These are phyloP conservation scores for Fibroporia radiculosa DNA, from an alignment of 768 basidiomycete genomes.

Conservation along the genomic window DNA sequence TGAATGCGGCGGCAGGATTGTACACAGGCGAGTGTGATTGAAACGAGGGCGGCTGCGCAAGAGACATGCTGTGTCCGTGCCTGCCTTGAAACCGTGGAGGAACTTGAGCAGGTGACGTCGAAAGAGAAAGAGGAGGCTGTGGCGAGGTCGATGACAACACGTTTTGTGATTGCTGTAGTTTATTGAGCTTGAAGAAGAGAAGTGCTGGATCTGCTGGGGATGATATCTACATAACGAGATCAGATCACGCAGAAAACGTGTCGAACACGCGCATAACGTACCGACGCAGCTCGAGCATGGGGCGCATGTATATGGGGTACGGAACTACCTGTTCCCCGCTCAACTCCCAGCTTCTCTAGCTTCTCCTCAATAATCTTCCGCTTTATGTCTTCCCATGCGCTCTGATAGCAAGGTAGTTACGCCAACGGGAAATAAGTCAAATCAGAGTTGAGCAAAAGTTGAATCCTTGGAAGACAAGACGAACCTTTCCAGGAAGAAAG, in stretches of 20 bases:
- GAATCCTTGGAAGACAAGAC: conserved; percentile 8
- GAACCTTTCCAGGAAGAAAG: conserved; percentile 75
- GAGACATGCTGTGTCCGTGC: conserved; percentile 70
- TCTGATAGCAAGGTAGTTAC: conserved; percentile 29
- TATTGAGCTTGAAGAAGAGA: conserved; percentile 76
- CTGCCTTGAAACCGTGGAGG: conserved; percentile 39
- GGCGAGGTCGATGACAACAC: conserved; percentile 53
- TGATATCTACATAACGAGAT: conserved; percentile 51
- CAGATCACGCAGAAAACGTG: conserved; percentile 7
- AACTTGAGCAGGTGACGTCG: conserved; percentile 40
- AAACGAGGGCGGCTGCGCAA: conserved; percentile 50
- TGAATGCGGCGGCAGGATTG: conserved; percentile 37
- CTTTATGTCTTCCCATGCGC: conserved; percentile 68
- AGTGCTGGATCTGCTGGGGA: conserved; percentile 86
- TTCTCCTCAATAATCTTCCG: conserved; percentile 73
- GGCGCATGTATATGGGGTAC: conserved; percentile 61
- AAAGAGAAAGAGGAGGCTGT: conserved; percentile 45
- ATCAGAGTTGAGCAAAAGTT: neutral
- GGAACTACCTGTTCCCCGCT: conserved; percentile 49
- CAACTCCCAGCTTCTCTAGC: conserved; percentile 72
- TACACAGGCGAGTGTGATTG: conserved; percentile 27
- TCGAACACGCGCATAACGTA: conserved; percentile 31
- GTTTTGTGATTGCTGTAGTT: conserved; percentile 67
- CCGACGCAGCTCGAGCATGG: conserved; percentile 79
- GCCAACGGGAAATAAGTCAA: conserved; percentile 6